Base-by-base conservation (phyloP, 73 alveolate species). In the Paramecium biaurelia region DNA sequence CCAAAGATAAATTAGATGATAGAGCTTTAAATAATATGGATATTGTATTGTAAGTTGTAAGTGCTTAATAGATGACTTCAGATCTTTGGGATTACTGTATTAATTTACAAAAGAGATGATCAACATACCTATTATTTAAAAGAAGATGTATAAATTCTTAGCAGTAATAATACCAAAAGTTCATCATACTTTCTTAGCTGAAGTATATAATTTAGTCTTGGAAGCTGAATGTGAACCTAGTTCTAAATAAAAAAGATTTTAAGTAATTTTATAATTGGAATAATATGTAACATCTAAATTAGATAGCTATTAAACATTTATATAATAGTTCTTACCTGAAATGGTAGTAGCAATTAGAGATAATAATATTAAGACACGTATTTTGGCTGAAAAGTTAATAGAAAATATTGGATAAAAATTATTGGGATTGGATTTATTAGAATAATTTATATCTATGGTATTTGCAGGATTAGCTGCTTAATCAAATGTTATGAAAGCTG, bases 401-500 rank as follows among this genome's bases (percentile, higher is more conserved):
- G 45, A 70, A 34, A 70, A 38, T 37, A 89, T 89, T 45, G 94
- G 92, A 49, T 26, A 89, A 45, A 68, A 56, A 42, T 49, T 89
- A 45, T 43, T 89, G n/a, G 56, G 74, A 21, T n/a, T 89, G 11
- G 74, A 70, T 38, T 47, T 68, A 45, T 26, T 89, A 30, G 87
- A 89, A 12, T 41, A 89, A 45, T 89, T 89, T 49, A 89, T 89
- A 7, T 89, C 94, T 15, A 89, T 89, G 94, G 89, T 89, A 70
- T 89, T 82, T 21, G 94, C 94, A 24, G 94, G 94, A 24, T 89
- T 89, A 26, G 94, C 92, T 15, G 89, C 94, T 15, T 68, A 76
- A 15, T 70, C 92, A 20, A 68, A 63, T 86, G 82, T 86, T 1
- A 89, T 89, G 94, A 89, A 89, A 82, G 94, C 94, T 70, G 94